Base-by-base conservation (phyloP, 148 eudicot genomes). In the Polygonum maritimum region DNA sequence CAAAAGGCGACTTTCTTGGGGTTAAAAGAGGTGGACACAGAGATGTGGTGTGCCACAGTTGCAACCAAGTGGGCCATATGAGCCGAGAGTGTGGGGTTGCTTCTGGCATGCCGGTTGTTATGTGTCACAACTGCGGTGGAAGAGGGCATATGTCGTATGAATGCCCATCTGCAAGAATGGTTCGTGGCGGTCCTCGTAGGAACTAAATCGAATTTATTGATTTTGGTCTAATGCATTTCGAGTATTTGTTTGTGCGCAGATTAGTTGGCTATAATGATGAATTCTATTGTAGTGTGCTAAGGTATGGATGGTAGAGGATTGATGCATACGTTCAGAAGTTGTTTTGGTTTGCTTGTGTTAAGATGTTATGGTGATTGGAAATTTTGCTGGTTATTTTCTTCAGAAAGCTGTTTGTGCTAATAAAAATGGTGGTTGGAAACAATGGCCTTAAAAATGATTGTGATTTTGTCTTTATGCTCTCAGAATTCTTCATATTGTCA, bases 61-160 rank as follows among this genome's bases (percentile, higher is more conserved):
- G 97, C 77, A 91, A 91, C 73, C 98, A 91, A 83, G 80, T 92
- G 15, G 98, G 98, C 55, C 97, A 94, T 79, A 86, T 94, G 88
- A 94, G 96, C 83, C 81, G 98, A 54, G 98, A 92, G 31, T 94
- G 98, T 76, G 79, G 81, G 82, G 87, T 79, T 39, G 87, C 80
- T 39, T 79, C 81, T 41, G 73, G 84, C 22, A 57, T 86, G 79
- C 80, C 85, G 82, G 58, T 84, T 7, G 69, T 84, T 7, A 94
- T 94, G 70, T 94, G 98, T 78, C 98, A 89, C 82, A 94, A 90
- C 75, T 94, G 98, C 75, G 98, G 97, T 70, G 98, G 98, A 62
- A 89, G 97, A 79, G 98, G 98, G 22, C 98, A 94, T 79, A 73
- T 84, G 84, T 84, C 92, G 1, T 90, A 62, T 48, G 96, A 90